phyloP scores from a whole-genome alignment of 768 basidiomycete species.

The Suillus ampliporus region DNA sequence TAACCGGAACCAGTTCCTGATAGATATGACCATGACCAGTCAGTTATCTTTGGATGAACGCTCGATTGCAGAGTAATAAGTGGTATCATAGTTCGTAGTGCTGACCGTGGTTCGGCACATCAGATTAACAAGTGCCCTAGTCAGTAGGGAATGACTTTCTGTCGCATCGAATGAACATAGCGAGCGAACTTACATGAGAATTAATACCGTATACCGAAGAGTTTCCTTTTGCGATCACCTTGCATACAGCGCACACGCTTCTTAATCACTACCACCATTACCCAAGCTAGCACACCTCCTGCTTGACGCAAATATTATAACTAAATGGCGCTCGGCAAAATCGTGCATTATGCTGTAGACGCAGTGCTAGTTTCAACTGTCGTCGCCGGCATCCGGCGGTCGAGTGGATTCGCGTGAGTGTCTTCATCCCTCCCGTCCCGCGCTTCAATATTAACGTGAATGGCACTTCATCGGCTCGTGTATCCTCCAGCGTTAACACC shows the following conservation, averaged over 20 bases:
- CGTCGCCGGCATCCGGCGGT: slow-evolving; percentile 87
- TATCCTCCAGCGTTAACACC: slow-evolving; percentile 62
- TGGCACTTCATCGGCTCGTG: slow-evolving; percentile 7
- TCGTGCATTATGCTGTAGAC: slow-evolving; percentile 85
- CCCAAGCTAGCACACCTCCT: background rate
- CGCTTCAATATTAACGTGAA: background rate
- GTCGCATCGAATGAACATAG: too few species aligned
- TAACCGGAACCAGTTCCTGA: too few species aligned
- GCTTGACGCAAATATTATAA: background rate
- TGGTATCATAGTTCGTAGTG: too few species aligned
- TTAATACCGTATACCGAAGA: background rate
- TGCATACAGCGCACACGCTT: too few species aligned
- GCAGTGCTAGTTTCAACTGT: slow-evolving; percentile 87
- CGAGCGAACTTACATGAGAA: too few species aligned
- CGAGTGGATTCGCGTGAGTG: slow-evolving; percentile 89
- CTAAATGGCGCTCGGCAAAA: slow-evolving; percentile 65
- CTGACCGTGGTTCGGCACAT: too few species aligned
- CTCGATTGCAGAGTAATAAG: too few species aligned
- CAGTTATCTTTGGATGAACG: too few species aligned
- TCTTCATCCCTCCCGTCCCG: slow-evolving; percentile 12
- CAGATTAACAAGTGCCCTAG: too few species aligned
- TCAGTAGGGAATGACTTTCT: too few species aligned
- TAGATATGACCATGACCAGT: too few species aligned
- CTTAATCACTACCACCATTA: background rate
- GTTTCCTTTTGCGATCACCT: background rate